Percentiles rank a stretch among this genome's conserved stretches.
Evolutionary conservation across 1,284 basidiomycete genomes (phyloP).

Genomic region (Microbotryomycetes sp.): DNA sequence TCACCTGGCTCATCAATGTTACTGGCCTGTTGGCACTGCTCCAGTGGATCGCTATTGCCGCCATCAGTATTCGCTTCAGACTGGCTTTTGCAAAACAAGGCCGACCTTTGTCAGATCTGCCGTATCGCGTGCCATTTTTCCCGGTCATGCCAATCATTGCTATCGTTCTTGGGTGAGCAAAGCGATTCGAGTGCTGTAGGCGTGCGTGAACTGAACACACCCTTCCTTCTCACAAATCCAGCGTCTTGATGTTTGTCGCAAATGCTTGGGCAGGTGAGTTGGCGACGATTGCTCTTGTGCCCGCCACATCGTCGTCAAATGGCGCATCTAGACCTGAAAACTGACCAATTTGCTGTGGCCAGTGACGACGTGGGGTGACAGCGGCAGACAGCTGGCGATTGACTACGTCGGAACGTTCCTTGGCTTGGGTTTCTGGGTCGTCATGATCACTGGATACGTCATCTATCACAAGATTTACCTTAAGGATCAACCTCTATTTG

Average conservation of each 20-base stretch:
- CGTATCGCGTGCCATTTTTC: constrained; percentile 12
- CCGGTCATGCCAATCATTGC: constrained; percentile 1
- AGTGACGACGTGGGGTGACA: constrained; percentile 5
- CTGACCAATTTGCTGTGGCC: background rate
- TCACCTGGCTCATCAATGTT: constrained; percentile 14
- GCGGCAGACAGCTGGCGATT: background rate
- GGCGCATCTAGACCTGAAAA: background rate
- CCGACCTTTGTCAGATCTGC: constrained; percentile 9
- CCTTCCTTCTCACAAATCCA: constrained; percentile 9
- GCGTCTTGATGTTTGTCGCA: constrained; percentile 20
- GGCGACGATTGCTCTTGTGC: background rate
- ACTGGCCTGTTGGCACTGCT: constrained; percentile 16
- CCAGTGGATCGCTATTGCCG: constrained; percentile 13
- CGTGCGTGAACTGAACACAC: background rate
- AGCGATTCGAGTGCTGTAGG: background rate
- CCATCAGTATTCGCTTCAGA: constrained; percentile 18
- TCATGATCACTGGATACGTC: constrained; percentile 11
- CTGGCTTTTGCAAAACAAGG: constrained; percentile 9
- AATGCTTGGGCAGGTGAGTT: constrained; percentile 13
- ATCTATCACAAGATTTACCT: constrained; percentile 11
- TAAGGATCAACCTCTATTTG: background rate
- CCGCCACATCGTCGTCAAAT: too few species aligned
- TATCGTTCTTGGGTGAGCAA: background rate
- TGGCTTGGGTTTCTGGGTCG: constrained; percentile 15
- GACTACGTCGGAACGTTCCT: constrained; percentile 10